A percentile compares a stretch with the other conserved stretches of the same genome.
These are phyloP conservation scores for Paramecium pentaurelia DNA, from an alignment of 73 alveolate genomes.

Conservation along the genomic window DNA sequence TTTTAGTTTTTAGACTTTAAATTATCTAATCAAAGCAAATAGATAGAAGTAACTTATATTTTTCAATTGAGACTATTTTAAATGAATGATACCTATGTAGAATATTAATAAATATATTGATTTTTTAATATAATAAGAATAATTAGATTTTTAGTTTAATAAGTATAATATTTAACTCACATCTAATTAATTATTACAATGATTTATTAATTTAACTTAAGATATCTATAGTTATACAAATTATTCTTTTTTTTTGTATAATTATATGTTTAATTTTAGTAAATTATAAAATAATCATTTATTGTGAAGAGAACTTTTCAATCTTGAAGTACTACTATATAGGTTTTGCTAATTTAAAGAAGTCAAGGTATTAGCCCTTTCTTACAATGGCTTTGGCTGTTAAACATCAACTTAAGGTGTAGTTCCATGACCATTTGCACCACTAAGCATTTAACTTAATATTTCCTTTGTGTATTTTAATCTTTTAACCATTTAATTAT, in stretches of 20 bases:
- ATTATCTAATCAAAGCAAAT: neutral
- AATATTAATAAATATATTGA: no score
- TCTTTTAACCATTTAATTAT: conserved; percentile 93
- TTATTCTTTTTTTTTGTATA: neutral
- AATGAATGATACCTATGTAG: no score
- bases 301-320: neutral
- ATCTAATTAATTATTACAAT: neutral
- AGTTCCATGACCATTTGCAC: neutral
- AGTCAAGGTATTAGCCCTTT: neutral
- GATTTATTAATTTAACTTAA: no score
- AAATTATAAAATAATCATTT: neutral
- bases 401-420: neutral
- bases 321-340: conserved; percentile 3
- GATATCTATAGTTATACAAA: no score
- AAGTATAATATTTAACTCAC: neutral
- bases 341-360: neutral
- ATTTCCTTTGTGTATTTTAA: conserved; percentile 92
- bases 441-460: neutral
- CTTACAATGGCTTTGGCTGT: neutral
- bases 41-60: no score
- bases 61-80: no score
- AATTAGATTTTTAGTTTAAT: neutral
- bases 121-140: no score
- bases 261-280: neutral
- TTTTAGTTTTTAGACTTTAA: neutral